Percentiles rank a stretch among this genome's conserved stretches.
These are phyloP conservation scores for Incumbomyces delicatus DNA, from an alignment of 2,329 filamentous ascomycete genomes.

Conservation along the genomic window DNA sequence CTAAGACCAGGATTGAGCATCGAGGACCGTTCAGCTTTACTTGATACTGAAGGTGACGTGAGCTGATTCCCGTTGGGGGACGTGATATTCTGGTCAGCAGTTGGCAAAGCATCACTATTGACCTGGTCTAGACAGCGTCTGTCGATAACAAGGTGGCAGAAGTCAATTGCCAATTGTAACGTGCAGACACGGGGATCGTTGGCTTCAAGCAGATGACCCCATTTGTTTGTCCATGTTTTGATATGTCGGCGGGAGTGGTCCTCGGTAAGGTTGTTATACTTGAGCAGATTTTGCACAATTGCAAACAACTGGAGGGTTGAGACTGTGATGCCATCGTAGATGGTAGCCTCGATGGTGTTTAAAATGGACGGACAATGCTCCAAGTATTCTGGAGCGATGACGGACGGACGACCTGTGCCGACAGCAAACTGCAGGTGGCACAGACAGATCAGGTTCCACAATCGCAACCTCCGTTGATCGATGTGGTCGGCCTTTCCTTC, in stretches of 20 bases:
- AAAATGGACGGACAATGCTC: constrained; percentile 6
- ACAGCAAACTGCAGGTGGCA: constrained; percentile 7
- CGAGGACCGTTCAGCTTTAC: constrained; percentile 4
- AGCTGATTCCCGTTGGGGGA: constrained; percentile 2
- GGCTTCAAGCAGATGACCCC: constrained; percentile 6
- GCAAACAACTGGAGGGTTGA: constrained; percentile 2
- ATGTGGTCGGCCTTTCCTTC: constrained; percentile 6
- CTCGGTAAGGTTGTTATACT: constrained; percentile 5
- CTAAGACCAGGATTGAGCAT: not conserved
- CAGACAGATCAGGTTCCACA: constrained; percentile 8
- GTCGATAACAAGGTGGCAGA: constrained; percentile 7
- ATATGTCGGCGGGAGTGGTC: constrained; percentile 5
- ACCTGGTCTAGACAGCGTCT: constrained; percentile 5
- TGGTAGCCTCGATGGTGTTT: constrained; percentile 7
- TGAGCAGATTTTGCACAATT: constrained; percentile 6
- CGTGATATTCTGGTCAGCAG: not conserved
- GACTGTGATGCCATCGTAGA: constrained; percentile 5
- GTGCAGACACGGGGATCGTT: constrained; percentile 4
- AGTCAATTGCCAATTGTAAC: constrained; percentile 6
- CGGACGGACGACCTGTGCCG: constrained; percentile 5
- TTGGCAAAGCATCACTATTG: not conserved
- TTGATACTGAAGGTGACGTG: constrained; percentile 5
- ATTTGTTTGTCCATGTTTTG: constrained; percentile 6
- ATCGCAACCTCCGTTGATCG: constrained; percentile 3
- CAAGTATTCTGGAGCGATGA: constrained; percentile 6